Percentiles rank a stretch among this genome's conserved stretches.
Evolutionary conservation across 2,329 filamentous ascomycete genomes (phyloP).

Genomic region (Coniochaeta ligniaria): DNA sequence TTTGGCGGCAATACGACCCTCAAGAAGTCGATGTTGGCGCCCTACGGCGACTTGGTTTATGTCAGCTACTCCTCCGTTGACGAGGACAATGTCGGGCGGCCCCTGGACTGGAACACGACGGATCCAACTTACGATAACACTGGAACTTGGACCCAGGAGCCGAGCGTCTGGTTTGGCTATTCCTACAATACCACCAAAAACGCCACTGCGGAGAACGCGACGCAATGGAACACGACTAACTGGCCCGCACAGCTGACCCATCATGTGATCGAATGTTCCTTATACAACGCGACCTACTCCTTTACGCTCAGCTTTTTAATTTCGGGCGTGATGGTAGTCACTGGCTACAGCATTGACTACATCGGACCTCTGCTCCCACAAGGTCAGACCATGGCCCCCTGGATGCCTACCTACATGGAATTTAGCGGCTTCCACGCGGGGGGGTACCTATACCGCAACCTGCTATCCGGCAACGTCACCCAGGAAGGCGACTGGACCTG

Average conservation of each 20-base stretch:
- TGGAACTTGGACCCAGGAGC: conserved; percentile 5
- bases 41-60: conserved; percentile 6
- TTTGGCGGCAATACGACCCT: conserved; percentile 6
- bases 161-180: conserved; percentile 9
- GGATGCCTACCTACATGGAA: conserved; percentile 5
- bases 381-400: conserved; percentile 3
- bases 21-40: conserved; percentile 6
- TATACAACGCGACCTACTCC: conserved; percentile 7
- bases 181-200: neutral
- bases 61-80: conserved; percentile 8
- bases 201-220: neutral
- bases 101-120: conserved; percentile 7
- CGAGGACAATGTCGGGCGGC: conserved; percentile 5
- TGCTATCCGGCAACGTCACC: conserved; percentile 8
- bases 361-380: neutral
- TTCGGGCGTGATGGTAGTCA: conserved; percentile 3
- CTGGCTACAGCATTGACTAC: neutral
- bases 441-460: conserved; percentile 6
- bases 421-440: conserved; percentile 8
- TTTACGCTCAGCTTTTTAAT: conserved; percentile 4
- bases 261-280: conserved; percentile 7
- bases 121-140: neutral
- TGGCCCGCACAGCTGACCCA: neutral
- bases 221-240: neutral
- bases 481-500: neutral